These are phyloP conservation scores for Agroathelia rolfsii DNA, from an alignment of 1,284 basidiomycete genomes.

Conservation along the genomic window DNA sequence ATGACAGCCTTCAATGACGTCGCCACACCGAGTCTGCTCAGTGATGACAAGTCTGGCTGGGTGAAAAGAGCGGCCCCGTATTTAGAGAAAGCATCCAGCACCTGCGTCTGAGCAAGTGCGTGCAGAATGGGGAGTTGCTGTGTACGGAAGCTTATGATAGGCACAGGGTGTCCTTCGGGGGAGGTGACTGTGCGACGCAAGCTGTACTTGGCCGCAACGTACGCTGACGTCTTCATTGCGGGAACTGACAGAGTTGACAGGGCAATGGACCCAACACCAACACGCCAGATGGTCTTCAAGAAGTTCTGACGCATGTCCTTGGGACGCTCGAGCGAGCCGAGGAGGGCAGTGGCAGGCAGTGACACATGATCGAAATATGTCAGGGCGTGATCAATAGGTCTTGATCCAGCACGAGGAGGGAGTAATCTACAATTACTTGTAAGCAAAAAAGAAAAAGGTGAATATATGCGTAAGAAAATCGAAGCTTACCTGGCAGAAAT, in stretches of 20 bases:
- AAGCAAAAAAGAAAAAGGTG: slow-evolving; percentile 1
- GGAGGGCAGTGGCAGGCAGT: slow-evolving; percentile 25
- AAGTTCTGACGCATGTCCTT: slow-evolving; percentile 20
- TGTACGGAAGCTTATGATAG: too few species aligned
- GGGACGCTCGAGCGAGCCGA: slow-evolving; percentile 22
- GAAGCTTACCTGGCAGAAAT: slow-evolving; percentile 20
- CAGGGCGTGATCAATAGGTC: slow-evolving; percentile 27
- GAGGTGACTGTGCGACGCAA: slow-evolving; percentile 25
- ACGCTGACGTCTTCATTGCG: slow-evolving; percentile 21
- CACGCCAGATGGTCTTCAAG: slow-evolving; percentile 25
- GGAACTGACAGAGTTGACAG: slow-evolving; percentile 23
- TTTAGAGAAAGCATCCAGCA: slow-evolving; percentile 9
- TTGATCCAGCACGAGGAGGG: slow-evolving; percentile 24
- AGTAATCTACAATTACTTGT: slow-evolving; percentile 21
- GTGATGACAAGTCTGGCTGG: too few species aligned
- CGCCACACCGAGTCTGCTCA: too few species aligned
- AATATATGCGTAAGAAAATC: slow-evolving; percentile 1
- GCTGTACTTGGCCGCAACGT: slow-evolving; percentile 31
- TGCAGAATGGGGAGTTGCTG: slow-evolving; percentile 8
- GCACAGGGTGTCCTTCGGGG: too few species aligned
- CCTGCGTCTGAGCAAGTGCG: slow-evolving; percentile 7
- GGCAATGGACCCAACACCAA: slow-evolving; percentile 28
- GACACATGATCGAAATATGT: slow-evolving; percentile 30
- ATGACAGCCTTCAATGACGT: slow-evolving; percentile 29
- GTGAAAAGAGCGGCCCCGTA: too few species aligned